Evolutionary conservation across 371 early-diverging fungal species (phyloP), one percentile per base, ranked within the genome.

Genomic region (Apophysomyces variabilis): DNA sequence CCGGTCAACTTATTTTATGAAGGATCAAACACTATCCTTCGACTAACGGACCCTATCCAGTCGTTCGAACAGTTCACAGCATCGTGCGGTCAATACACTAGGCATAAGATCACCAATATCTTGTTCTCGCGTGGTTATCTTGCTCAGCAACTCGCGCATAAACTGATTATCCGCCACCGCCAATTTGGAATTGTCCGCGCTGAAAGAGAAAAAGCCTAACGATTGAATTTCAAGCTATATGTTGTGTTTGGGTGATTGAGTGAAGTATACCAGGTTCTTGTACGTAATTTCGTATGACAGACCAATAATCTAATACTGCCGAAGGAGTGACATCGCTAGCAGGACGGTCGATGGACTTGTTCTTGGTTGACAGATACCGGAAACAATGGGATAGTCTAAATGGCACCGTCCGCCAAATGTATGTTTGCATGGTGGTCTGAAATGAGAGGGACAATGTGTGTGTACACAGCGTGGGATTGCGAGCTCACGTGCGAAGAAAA

Each of bases 271-370:
- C 54, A 6, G 54, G 54, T 50, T 50, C 54, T 35, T 50, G 54
- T 50, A 50, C 54, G 21, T 50, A 50, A 50, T 50, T 50, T 50
- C 54, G n/a, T 21, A 50, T 50, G 54, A 50, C 54, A 11, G 54
- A 50, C 54, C 54, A 50, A 26, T 50, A 50, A 21, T 50, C 54
- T 21, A n/a, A 21, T 9, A 50, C 54, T n/a, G 54, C 54, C 11
- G 54, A 50, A 50, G 54, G 54, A 9, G 54, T 50, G 16, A 50
- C 54, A 50, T 50, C 54, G 21, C 21, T 50, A 26, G 54, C 54
- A 9, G 54, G 54, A 9, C 21, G 54, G 18, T 21, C 4, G 8
- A 26, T 50, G 2, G 54, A 21, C 9, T 21, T 50, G 21, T 9
- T 16, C 9, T 18, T 18, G n/a, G 21, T 50, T 21, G 21, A 26